These are phyloP conservation scores for Aureococcus anophagefferens DNA, from an alignment of 108 stramenopile genomes.

Conservation along the genomic window DNA sequence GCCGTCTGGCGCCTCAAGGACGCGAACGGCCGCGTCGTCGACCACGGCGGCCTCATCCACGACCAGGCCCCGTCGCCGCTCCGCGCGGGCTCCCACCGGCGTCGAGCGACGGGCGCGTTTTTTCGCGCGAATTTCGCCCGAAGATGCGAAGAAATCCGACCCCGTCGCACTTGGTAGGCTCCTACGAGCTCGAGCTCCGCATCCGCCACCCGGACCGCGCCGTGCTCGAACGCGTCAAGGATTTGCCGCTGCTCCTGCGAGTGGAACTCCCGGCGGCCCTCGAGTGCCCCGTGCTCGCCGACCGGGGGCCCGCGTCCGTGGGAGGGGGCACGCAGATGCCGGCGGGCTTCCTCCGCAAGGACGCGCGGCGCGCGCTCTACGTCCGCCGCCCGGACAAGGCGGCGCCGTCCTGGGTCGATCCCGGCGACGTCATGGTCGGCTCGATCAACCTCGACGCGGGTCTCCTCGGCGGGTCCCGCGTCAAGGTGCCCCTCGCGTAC, in stretches of 20 bases:
- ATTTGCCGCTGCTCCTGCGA: conserved; percentile 25
- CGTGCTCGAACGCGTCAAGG: conserved; percentile 32
- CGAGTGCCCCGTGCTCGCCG: conserved; percentile 19
- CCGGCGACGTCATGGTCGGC: conserved; percentile 32
- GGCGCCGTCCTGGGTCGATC: conserved; percentile 26
- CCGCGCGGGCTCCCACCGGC: conserved; percentile 3
- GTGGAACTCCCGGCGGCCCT: conserved; percentile 16
- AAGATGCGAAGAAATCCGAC: no score
- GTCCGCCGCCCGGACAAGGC: conserved; percentile 26
- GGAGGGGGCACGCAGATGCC: conserved; percentile 13
- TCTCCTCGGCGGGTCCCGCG: no score
- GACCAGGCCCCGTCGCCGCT: conserved; percentile 23
- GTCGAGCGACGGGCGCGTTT: no score
- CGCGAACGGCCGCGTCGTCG: conserved; percentile 20
- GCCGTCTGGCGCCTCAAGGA: conserved; percentile 34
- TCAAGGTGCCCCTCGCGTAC: no score
- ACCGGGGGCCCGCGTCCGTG: conserved; percentile 32
- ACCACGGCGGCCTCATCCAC: conserved; percentile 33
- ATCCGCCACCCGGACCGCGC: conserved; percentile 30
- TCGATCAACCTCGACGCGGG: conserved; percentile 23
- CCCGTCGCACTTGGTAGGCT: no score
- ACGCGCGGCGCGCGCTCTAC: conserved; percentile 32
- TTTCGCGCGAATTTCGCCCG: no score
- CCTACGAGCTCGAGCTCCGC: conserved; percentile 24
- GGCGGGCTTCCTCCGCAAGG: conserved; percentile 12